A percentile compares a stretch with the other conserved stretches of the same genome.
phyloP scores from a whole-genome alignment of 495 filamentous ascomycete genomes.

The Rostrohypoxylon terebratum region DNA sequence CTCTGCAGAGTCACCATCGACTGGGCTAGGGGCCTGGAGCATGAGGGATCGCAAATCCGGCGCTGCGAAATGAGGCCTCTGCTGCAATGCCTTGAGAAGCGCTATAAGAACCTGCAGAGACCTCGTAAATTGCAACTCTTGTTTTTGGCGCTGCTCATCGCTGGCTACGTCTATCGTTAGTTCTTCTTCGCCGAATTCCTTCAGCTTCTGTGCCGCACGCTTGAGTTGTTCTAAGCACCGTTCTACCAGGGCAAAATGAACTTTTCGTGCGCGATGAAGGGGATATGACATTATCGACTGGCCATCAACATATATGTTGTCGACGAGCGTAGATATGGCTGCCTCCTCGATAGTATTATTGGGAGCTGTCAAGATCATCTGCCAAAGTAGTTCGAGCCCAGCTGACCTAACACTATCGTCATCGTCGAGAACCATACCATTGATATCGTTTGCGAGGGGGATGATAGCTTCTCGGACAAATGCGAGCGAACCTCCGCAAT shows the following conservation, averaged over 20 bases:
- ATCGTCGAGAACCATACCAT: conserved; percentile 58
- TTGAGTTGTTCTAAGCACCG: conserved; percentile 82
- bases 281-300: conserved; percentile 56
- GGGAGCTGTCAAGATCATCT: conserved; percentile 77
- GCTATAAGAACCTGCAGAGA: conserved; percentile 67
- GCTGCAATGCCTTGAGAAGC: conserved; percentile 61
- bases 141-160: conserved; percentile 58
- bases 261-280: conserved; percentile 60
- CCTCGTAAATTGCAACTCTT: conserved; percentile 73
- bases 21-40: conserved; percentile 51
- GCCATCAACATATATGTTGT: conserved; percentile 74
- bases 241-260: conserved; percentile 82
- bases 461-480: conserved; percentile 69
- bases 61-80: conserved; percentile 60
- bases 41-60: conserved; percentile 61
- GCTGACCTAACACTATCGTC: conserved; percentile 56
- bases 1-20: conserved; percentile 69
- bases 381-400: conserved; percentile 85
- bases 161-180: conserved; percentile 61
- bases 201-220: conserved; percentile 72
- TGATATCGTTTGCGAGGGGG: conserved; percentile 54
- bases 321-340: conserved; percentile 76
- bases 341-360: conserved; percentile 74
- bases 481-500: conserved; percentile 71
- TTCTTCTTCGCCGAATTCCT: conserved; percentile 58